These are phyloP conservation scores for Ogataea paradorogensis DNA, from an alignment of 805 yeast genomes.

Conservation along the genomic window DNA sequence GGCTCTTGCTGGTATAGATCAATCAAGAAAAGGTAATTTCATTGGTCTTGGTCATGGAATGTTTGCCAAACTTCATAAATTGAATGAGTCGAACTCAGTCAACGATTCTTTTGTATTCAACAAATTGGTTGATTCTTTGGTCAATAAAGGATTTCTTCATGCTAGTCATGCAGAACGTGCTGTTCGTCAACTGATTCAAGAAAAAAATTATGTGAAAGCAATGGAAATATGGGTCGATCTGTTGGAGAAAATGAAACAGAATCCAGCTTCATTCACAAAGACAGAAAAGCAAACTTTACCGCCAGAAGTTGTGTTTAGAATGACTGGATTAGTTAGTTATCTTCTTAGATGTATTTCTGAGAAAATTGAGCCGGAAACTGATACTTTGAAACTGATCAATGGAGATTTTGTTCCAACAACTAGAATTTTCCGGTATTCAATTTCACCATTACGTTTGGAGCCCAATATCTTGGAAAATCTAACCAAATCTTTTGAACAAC, in stretches of 20 bases:
- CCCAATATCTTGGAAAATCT: neutral
- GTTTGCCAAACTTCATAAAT: slow-evolving; percentile 8
- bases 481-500: neutral
- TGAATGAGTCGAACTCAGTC: slow-evolving; percentile 15
- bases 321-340: slow-evolving; percentile 4
- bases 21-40: neutral
- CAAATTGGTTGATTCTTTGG: slow-evolving; percentile 21
- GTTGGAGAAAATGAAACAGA: slow-evolving; percentile 24
- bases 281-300: neutral
- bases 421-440: neutral
- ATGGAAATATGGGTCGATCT: slow-evolving; percentile 30
- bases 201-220: slow-evolving; percentile 26
- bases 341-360: neutral
- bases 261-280: slow-evolving; percentile 15
- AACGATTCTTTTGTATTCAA: slow-evolving; percentile 23
- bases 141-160: slow-evolving; percentile 21
- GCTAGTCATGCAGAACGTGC: slow-evolving; percentile 28
- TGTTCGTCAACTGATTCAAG: slow-evolving; percentile 22
- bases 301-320: neutral
- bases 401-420: neutral
- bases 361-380: neutral
- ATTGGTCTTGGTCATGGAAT: slow-evolving; percentile 9
- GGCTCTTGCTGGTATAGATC: neutral
- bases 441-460: neutral
- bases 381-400: neutral